These are phyloP conservation scores for Lupinus albus DNA, from an alignment of 306 rosid genomes.

Conservation along the genomic window DNA sequence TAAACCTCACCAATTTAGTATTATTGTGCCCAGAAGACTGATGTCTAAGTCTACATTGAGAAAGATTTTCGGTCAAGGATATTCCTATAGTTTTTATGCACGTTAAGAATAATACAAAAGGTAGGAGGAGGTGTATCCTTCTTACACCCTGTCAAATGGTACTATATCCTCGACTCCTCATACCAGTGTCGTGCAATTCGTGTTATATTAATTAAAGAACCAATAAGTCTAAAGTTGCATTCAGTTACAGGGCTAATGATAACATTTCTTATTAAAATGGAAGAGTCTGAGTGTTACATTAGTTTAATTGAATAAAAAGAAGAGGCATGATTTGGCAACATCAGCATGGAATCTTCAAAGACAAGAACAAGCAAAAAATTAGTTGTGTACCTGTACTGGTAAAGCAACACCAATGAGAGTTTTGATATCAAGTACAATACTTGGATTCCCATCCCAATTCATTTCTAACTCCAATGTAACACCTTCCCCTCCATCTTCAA, in stretches of 20 bases:
- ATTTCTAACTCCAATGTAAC: slow-evolving; percentile 89
- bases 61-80: slow-evolving; percentile 29
- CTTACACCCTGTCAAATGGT: slow-evolving; percentile 2
- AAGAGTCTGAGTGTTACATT: slow-evolving; percentile 9
- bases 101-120: slow-evolving; percentile 21
- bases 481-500: slow-evolving; percentile 75
- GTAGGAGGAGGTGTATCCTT: slow-evolving; percentile 23
- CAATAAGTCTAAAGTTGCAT: slow-evolving; percentile 16
- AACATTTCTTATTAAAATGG: slow-evolving; percentile 18
- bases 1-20: slow-evolving; percentile 15
- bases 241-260: slow-evolving; percentile 20
- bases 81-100: background rate
- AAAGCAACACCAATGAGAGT: slow-evolving; percentile 79
- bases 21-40: slow-evolving; percentile 13
- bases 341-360: slow-evolving; percentile 17
- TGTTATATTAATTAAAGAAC: slow-evolving; percentile 18
- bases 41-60: slow-evolving; percentile 11
- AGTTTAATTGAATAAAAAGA: slow-evolving; percentile 36
- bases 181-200: background rate
- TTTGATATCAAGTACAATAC: slow-evolving; percentile 81
- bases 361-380: slow-evolving; percentile 21
- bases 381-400: slow-evolving; percentile 79
- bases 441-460: slow-evolving; percentile 99
- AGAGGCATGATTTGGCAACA: slow-evolving; percentile 24
- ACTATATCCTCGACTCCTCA: background rate